These are phyloP conservation scores for Penicillium longicatenatum DNA, from an alignment of 495 filamentous ascomycete genomes.

Conservation along the genomic window DNA sequence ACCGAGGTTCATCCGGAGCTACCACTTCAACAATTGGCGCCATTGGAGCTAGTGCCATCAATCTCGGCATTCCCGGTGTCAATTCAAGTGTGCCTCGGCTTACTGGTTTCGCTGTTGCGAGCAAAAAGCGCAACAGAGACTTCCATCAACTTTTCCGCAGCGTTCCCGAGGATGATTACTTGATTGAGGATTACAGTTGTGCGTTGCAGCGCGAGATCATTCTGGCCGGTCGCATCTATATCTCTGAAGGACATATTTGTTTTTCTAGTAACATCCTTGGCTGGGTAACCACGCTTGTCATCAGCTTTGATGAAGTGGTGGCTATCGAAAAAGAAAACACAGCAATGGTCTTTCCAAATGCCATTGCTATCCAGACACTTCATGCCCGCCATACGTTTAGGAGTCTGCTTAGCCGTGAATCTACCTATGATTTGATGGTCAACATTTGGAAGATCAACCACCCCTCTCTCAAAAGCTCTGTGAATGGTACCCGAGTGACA, in stretches of 20 bases:
- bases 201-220: conserved; percentile 95
- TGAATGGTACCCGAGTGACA: conserved; percentile 82
- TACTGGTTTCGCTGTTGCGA: conserved; percentile 95
- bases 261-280: conserved; percentile 99
- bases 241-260: conserved; percentile 96
- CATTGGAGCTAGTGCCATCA: conserved; percentile 63
- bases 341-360: conserved; percentile 94
- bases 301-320: conserved; percentile 97
- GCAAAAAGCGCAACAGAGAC: conserved; percentile 92
- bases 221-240: conserved; percentile 88
- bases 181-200: conserved; percentile 98
- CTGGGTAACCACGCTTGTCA: conserved; percentile 95
- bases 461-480: conserved; percentile 81
- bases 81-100: conserved; percentile 66
- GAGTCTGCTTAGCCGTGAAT: conserved; percentile 90
- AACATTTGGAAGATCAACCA: conserved; percentile 98
- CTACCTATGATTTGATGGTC: conserved; percentile 94
- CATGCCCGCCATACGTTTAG: conserved; percentile 96
- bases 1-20: conserved; percentile 84
- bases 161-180: conserved; percentile 95
- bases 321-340: conserved; percentile 96
- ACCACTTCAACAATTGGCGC: conserved; percentile 73
- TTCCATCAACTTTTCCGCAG: conserved; percentile 94
- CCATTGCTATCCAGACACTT: conserved; percentile 92
- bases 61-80: conserved; percentile 63